phyloP scores from a whole-genome alignment of 2,329 filamentous ascomycete genomes.

The Ophiocordyceps camponoti-floridani region DNA sequence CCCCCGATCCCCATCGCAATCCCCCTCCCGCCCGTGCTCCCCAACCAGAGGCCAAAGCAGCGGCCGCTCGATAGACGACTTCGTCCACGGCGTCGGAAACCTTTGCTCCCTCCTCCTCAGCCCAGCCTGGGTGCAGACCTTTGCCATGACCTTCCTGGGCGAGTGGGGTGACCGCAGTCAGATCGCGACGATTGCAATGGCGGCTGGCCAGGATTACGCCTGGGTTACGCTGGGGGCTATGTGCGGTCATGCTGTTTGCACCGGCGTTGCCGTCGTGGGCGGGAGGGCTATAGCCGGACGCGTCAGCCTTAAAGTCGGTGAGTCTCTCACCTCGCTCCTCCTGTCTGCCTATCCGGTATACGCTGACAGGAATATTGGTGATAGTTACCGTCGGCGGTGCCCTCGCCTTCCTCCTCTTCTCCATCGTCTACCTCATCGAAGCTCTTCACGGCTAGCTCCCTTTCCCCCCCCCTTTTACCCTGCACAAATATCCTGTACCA shows the following conservation, averaged over 20 bases:
- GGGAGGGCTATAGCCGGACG: slow-evolving; percentile 81
- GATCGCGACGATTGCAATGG: slow-evolving; percentile 98
- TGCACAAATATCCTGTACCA: too few relatives aligned
- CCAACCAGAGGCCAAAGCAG: too few relatives aligned
- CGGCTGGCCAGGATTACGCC: slow-evolving; percentile 95
- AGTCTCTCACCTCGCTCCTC: slow-evolving; percentile 20
- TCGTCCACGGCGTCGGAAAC: slow-evolving; percentile 56
- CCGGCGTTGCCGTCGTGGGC: slow-evolving; percentile 77
- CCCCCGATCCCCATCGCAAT: slow-evolving; percentile 64
- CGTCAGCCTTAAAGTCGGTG: slow-evolving; percentile 92
- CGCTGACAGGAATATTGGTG: too few relatives aligned
- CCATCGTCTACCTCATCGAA: slow-evolving; percentile 79
- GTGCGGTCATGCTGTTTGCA: slow-evolving; percentile 75
- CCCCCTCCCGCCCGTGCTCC: slow-evolving; percentile 41
- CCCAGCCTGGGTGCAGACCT: slow-evolving; percentile 96
- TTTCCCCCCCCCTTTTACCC: neutral
- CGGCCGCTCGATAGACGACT: slow-evolving; percentile 17
- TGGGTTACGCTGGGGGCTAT: slow-evolving; percentile 89
- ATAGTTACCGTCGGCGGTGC: slow-evolving; percentile 85
- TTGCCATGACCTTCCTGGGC: slow-evolving; percentile 95
- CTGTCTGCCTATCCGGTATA: too few relatives aligned
- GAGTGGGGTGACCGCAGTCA: slow-evolving; percentile 97
- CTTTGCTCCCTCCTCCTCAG: slow-evolving; percentile 75
- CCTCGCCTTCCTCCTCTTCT: slow-evolving; percentile 76
- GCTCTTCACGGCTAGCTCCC: slow-evolving; percentile 37